Base-by-base conservation (phyloP, 2,329 filamentous ascomycete species). In the Metarhizium sp. region DNA sequence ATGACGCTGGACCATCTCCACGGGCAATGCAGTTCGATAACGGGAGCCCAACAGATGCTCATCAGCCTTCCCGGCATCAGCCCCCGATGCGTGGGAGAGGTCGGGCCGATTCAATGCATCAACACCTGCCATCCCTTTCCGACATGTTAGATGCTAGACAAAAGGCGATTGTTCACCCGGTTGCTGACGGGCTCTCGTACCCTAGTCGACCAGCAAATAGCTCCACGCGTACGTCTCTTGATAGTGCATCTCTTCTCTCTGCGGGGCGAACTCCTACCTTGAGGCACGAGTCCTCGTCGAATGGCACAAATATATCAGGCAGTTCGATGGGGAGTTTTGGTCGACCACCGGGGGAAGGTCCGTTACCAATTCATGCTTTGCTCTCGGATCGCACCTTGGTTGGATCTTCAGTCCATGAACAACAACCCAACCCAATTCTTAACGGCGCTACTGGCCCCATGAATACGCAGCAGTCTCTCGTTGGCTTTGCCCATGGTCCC, bases 351-450 rank as follows among this genome's bases (percentile, higher is more conserved):
- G 73, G 75, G 50, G 79, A 82, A 42, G 74, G 77, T 0, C 70
- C 77, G 1, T 60, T 82, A 11, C 78, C 80, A 1, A 82, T 82
- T 29, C 79, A 82, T 59, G 74, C 78, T 0, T 68, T 83, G 0
- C 66, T 82, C 20, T 73, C 73, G 2, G 72, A 73, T 25, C 74
- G 74, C 57, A 60, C 65, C 8, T 57, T 67, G 20, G 53, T 59
- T 51, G 46, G 57, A 11, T 45, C 59, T n/a, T 52, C 54, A n/a
- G 47, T 34, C 18, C 52, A 58, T 10, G 55, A 57, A 10, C 57
- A 61, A 60, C 50, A 59, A 55, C 38, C 59, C 57, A 58, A 47
- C 3, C 52, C 55, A 30, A 34, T 55, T 11, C 18, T 55, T 3
- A 16, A n/a, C 13, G 46, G 53, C 29, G 51, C 46, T 13, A 43